Base-by-base conservation (phyloP, 805 yeast genomes). In the Pichia occidentalis region DNA sequence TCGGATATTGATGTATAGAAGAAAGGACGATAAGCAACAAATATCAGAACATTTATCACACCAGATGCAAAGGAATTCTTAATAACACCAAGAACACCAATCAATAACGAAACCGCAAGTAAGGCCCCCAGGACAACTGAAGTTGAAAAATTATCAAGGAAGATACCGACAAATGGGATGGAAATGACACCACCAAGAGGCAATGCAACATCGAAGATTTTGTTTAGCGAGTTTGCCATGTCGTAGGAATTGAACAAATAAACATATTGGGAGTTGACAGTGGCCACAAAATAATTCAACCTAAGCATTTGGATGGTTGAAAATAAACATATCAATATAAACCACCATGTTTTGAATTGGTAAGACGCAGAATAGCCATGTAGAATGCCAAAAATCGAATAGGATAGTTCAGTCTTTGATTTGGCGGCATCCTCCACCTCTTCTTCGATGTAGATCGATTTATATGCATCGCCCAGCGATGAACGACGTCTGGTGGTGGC, bases 1-100 rank as follows among this genome's bases (percentile, higher is more conserved):
- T 73, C 80, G 3, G 75, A 67, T 26, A 73, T 60, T 2, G 75
- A 63, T n/a, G 80, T 73, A 51, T 73, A 73, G 56, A 71, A 73
- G 47, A 73, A 71, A 25, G 79, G 80, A 53, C 80, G 64, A 59
- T 68, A 73, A 25, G 63, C 65, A 25, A 71, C 77, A 51, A 73
- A 73, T 14, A 73, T 36, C 26, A 65, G 50, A 22, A 73, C 69
- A 44, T 71, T 67, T 34, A 70, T 30, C 7, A 71, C 39, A 38
- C 75, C 77, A 2, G 67, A 46, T 19, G 44, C n/a, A 38, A 60
- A 64, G 25, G 61, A 61, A 34, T 51, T 32, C 30, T 67, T 60
- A 34, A 70, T 46, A 24, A 69, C 57, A n/a, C 77, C 77, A 17
- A 71, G 58, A 5, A 70, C 42, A 24, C 79, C 79, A 45, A 73